phyloP scores from a whole-genome alignment of 192 early-diverging fungal species.

The Linnemannia hyalina region DNA sequence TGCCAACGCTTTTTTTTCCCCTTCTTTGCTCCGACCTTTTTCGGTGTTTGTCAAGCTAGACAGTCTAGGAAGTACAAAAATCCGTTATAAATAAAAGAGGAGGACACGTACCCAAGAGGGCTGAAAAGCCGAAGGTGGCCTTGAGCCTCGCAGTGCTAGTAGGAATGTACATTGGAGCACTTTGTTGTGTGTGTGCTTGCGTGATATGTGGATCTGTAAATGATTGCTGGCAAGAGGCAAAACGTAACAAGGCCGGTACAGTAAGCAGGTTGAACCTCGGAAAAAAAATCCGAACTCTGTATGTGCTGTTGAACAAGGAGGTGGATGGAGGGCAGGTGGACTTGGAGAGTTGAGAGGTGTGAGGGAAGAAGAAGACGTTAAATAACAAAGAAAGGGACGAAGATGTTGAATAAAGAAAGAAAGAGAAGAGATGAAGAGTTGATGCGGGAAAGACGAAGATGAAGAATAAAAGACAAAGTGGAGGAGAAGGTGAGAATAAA shows the following conservation, averaged over 20 bases:
- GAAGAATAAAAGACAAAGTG: too few relatives aligned
- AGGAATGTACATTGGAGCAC: neutral
- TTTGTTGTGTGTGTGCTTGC: neutral
- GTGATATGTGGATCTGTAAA: neutral
- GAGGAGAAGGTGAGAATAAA: too few relatives aligned
- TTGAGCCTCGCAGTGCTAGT: neutral
- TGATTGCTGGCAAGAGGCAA: neutral
- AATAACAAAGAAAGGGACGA: neutral
- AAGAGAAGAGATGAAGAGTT: constrained; percentile 8
- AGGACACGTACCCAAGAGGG: neutral
- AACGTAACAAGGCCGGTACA: neutral
- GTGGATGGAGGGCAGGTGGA: neutral
- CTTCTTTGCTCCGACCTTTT: neutral
- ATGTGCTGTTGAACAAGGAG: neutral
- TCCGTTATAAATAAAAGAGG: neutral
- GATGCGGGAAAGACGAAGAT: too few relatives aligned
- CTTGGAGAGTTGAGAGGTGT: too few relatives aligned
- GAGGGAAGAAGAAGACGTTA: too few relatives aligned
- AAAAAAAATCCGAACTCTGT: neutral
- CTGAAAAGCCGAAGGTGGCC: neutral
- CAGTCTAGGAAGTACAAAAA: neutral
- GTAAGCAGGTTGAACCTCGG: neutral
- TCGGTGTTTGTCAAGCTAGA: neutral
- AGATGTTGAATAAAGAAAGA: neutral
- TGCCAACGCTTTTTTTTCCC: too few relatives aligned